Evolutionary conservation across 2,329 filamentous ascomycete species (phyloP).

Genomic region (Ophiostoma sp.): DNA sequence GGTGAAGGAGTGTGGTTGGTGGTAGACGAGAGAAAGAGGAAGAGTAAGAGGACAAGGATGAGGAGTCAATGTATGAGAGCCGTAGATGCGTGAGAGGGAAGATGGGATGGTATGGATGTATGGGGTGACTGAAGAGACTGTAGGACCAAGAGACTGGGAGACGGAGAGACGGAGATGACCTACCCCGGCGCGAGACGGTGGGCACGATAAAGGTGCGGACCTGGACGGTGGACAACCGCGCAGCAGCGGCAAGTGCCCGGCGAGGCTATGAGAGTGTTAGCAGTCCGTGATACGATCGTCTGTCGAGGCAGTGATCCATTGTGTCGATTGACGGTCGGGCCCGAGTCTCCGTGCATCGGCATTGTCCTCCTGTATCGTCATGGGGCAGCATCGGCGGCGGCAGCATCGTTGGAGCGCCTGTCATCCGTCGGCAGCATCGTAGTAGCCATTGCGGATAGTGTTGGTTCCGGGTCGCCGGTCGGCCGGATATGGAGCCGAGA

Average conservation of each 20-base stretch:
- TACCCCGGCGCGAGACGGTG: constrained; percentile 58
- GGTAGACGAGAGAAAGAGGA: neutral
- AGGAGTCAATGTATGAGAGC: too few relatives aligned
- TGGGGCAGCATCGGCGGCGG: neutral
- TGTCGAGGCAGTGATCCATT: neutral
- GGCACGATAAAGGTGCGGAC: constrained; percentile 49
- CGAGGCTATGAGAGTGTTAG: constrained; percentile 37
- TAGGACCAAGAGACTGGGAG: too few relatives aligned
- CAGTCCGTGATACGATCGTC: neutral
- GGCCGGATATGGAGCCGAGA: neutral
- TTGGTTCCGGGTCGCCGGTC: neutral
- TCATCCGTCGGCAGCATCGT: neutral
- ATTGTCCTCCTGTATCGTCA: neutral
- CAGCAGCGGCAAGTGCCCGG: constrained; percentile 43
- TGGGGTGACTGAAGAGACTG: too few relatives aligned
- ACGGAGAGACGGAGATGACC: constrained; percentile 30
- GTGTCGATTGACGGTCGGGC: neutral
- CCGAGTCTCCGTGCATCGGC: neutral
- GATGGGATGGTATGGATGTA: too few relatives aligned
- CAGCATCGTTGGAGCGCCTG: too few relatives aligned
- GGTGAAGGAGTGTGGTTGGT: too few relatives aligned
- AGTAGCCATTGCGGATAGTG: neutral
- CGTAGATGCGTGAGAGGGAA: too few relatives aligned
- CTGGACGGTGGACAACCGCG: constrained; percentile 34
- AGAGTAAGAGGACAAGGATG: too few relatives aligned